Conservation (phyloP, 345 rosid species). For the Mercurialis annua region DNA sequence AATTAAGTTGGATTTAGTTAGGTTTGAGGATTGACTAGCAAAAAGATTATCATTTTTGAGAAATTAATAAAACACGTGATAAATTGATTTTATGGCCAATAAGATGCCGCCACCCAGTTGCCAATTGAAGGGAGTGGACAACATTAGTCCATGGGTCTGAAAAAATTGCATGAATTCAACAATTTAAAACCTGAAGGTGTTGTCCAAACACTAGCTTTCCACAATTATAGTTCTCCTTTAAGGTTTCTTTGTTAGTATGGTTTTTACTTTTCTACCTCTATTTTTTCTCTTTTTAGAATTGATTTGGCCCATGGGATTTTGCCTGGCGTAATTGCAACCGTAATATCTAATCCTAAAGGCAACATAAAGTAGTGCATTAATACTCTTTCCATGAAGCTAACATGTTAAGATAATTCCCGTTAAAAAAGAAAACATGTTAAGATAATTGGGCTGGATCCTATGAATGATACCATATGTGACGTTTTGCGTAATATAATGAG, state of each 20-base stretch:
- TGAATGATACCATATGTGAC: no score
- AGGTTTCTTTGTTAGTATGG: no score
- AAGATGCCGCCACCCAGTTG: conserved; percentile 5
- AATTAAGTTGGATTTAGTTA: neutral
- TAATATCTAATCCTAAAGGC: neutral
- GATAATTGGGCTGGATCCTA: no score
- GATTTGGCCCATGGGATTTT: neutral
- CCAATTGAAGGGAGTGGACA: neutral
- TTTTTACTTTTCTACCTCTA: neutral
- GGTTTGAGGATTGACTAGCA: conserved; percentile 1
- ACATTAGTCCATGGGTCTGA: neutral
- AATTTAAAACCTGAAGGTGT: neutral
- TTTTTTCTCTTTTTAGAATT: neutral
- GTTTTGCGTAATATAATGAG: no score
- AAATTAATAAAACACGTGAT: neutral
- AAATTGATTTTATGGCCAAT: neutral
- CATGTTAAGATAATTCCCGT: no score
- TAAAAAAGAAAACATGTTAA: no score
- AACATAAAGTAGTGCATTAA: neutral
- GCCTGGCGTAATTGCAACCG: conserved; percentile 14
- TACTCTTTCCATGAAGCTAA: neutral
- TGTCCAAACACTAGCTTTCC: no score
- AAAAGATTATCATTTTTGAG: neutral
- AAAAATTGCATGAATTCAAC: neutral
- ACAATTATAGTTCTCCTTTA: no score